phyloP scores from a whole-genome alignment of 768 basidiomycete genomes.

The Termitomyces sp. region DNA sequence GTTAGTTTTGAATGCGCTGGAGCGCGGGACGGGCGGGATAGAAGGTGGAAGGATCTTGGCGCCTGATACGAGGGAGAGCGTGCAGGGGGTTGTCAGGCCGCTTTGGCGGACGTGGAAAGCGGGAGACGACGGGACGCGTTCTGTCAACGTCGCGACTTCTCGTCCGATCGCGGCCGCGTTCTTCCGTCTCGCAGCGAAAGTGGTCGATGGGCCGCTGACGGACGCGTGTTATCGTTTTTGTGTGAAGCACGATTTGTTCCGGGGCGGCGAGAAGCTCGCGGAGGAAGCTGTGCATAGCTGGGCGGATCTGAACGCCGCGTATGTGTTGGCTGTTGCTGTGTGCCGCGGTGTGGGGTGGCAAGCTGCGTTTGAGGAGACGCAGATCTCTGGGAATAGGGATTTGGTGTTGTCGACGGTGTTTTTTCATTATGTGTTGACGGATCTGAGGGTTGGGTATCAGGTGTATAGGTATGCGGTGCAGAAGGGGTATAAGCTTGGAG shows the following conservation, averaged over 20 bases:
- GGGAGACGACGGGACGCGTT: constrained; percentile 7
- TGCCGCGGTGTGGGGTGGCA: constrained; percentile 23
- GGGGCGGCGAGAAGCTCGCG: constrained; percentile 11
- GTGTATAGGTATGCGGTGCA: constrained; percentile 28
- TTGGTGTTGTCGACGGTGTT: constrained; percentile 21
- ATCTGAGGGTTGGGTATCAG: constrained; percentile 24
- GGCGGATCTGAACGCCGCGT: constrained; percentile 29
- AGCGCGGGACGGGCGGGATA: constrained; percentile 18
- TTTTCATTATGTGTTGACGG: constrained; percentile 19
- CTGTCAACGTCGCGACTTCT: constrained; percentile 20
- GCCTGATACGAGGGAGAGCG: constrained; percentile 1
- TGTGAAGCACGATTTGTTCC: constrained; percentile 23
- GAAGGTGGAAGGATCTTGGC: neutral
- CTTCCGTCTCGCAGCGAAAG: constrained; percentile 36
- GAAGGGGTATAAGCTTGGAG: constrained; percentile 18
- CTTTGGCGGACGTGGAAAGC: constrained; percentile 41
- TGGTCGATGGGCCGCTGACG: constrained; percentile 31
- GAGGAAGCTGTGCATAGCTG: neutral
- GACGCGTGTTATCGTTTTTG: constrained; percentile 31
- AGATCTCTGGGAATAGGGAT: constrained; percentile 20
- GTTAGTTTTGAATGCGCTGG: constrained; percentile 34
- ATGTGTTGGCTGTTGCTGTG: constrained; percentile 24
- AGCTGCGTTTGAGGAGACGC: constrained; percentile 22
- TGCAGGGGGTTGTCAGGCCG: constrained; percentile 23
- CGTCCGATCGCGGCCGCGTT: constrained; percentile 38